Evolutionary conservation across 352 stramenopile genomes (phyloP).

Genomic region (Globisporangium emineosum): DNA sequence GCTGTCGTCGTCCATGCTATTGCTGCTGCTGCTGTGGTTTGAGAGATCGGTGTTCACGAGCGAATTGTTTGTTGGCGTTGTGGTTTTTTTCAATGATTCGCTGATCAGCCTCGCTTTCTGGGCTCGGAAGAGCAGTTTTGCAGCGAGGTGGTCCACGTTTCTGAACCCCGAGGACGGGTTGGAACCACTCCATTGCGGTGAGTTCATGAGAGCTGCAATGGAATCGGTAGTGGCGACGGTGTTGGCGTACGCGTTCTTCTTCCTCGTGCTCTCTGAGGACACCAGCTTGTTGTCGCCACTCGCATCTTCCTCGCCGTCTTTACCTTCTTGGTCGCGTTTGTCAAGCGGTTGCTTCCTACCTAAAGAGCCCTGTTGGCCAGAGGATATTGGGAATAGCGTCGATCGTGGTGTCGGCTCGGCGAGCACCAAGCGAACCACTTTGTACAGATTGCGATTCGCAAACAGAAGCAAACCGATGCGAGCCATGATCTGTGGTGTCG

Average conservation of each 20-base stretch:
- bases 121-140: conserved; percentile 28
- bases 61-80: conserved; percentile 8
- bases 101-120: conserved; percentile 40
- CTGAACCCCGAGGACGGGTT: conserved; percentile 23
- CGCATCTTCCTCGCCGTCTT: neutral
- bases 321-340: neutral
- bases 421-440: conserved; percentile 34
- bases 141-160: conserved; percentile 14
- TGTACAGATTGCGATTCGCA: conserved; percentile 44
- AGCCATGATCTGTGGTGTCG: conserved; percentile 15
- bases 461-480: conserved; percentile 38
- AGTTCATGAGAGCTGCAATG: conserved; percentile 27
- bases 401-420: conserved; percentile 10
- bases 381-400: neutral
- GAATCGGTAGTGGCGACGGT: neutral
- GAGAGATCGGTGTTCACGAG: neutral
- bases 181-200: conserved; percentile 19
- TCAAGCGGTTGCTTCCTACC: neutral
- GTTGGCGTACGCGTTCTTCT: neutral
- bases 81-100: conserved; percentile 26
- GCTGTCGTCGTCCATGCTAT: neutral
- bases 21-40: neutral
- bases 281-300: neutral
- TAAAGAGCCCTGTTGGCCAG: neutral
- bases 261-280: neutral